phyloP scores from a whole-genome alignment of 306 rosid species.

The Potentilla sterilis region DNA sequence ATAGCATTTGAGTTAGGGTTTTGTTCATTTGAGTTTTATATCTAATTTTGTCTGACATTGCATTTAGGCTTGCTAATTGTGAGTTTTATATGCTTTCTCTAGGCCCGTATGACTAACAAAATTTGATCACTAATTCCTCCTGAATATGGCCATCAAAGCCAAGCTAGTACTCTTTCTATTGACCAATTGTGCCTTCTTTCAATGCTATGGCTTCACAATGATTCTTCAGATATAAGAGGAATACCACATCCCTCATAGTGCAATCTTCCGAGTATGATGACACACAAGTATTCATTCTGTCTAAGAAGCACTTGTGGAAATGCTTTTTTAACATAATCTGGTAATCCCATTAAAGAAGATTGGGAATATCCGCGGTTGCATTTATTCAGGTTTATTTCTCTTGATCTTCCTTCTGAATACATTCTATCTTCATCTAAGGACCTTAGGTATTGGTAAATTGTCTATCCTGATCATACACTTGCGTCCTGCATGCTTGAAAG shows the following conservation, averaged over 20 bases:
- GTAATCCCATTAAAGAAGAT: slow-evolving; percentile 42
- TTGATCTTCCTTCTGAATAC: slow-evolving; percentile 53
- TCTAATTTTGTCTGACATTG: background rate
- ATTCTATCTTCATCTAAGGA: slow-evolving; percentile 49
- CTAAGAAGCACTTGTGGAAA: background rate
- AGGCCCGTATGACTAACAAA: background rate
- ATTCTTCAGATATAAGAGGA: background rate
- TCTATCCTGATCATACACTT: slow-evolving; percentile 39
- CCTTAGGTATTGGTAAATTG: slow-evolving; percentile 39
- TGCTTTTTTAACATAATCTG: slow-evolving; percentile 43
- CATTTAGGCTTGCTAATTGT: background rate
- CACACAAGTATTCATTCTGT: background rate
- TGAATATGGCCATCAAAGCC: background rate
- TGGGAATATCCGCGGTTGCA: slow-evolving; percentile 23
- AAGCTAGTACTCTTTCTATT: background rate
- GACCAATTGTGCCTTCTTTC: background rate
- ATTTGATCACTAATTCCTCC: background rate
- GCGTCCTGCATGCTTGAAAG: slow-evolving; percentile 43
- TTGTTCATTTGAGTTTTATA: background rate
- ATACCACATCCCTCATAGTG: background rate
- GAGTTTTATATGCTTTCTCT: background rate
- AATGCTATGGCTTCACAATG: background rate
- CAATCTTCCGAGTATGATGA: background rate
- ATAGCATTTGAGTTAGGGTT: background rate
- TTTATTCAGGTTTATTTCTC: slow-evolving; percentile 48